Conservation (phyloP, 2,329 filamentous ascomycete species). For the Cladophialophora exuberans region DNA sequence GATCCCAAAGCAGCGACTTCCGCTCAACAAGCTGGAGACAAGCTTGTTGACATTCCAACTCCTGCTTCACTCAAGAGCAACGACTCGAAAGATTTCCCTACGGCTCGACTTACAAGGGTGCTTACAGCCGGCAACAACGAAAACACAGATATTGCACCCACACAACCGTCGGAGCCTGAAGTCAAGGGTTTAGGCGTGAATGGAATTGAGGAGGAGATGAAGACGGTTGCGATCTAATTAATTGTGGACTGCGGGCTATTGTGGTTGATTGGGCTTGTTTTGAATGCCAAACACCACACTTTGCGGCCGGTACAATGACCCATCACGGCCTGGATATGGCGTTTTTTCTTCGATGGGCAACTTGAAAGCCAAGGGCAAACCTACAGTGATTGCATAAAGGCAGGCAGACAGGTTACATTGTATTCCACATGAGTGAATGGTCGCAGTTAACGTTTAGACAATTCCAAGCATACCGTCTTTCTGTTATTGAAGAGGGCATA, state of each 20-base stretch:
- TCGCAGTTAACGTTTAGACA: too few relatives aligned
- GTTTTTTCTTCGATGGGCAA: slow-evolving; percentile 18
- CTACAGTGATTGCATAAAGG: slow-evolving; percentile 6
- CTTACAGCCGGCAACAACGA: slow-evolving; percentile 29
- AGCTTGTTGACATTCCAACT: slow-evolving; percentile 31
- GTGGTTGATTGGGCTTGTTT: slow-evolving; percentile 3
- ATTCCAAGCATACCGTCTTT: too few relatives aligned
- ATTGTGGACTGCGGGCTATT: slow-evolving; percentile 1
- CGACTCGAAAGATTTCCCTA: slow-evolving; percentile 29
- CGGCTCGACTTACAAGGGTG: slow-evolving; percentile 27
- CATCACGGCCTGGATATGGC: slow-evolving; percentile 22
- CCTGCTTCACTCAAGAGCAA: slow-evolving; percentile 30
- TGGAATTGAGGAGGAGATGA: slow-evolving; percentile 48
- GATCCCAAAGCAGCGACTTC: slow-evolving; percentile 35
- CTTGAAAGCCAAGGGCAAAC: too few relatives aligned
- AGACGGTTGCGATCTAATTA: slow-evolving; percentile 49
- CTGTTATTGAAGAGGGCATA: too few relatives aligned
- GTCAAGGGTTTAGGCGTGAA: slow-evolving; percentile 43
- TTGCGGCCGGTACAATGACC: slow-evolving; percentile 7
- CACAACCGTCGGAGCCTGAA: slow-evolving; percentile 37
- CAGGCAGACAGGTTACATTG: too few relatives aligned
- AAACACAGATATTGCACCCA: slow-evolving; percentile 40
- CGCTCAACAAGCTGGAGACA: slow-evolving; percentile 27
- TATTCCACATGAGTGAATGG: too few relatives aligned
- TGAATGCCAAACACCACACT: too few relatives aligned